Evolutionary conservation across 352 stramenopile species (phyloP).

Genomic region (Phytophthora chlamydospora): DNA sequence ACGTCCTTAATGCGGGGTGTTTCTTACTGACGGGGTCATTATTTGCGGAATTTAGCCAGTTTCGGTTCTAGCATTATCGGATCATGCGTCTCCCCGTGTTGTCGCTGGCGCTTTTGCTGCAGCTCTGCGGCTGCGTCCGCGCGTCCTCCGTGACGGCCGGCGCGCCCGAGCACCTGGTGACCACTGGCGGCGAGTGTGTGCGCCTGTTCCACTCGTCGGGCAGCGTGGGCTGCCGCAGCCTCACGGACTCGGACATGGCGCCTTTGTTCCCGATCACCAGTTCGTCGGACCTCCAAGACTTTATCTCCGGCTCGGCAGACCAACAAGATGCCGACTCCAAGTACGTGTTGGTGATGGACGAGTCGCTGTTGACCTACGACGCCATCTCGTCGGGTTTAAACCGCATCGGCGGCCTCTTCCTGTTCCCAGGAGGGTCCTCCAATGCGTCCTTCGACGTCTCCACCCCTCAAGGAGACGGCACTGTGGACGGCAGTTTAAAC

Average conservation of each 20-base stretch:
- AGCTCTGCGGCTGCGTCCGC: conserved; percentile 17
- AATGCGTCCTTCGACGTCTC: conserved; percentile 60
- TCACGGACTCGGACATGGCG: conserved; percentile 61
- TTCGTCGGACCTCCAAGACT: conserved; percentile 48
- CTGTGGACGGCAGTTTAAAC: conserved; percentile 70
- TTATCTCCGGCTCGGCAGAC: conserved; percentile 37
- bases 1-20: no score
- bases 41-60: no score
- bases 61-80: conserved; percentile 9
- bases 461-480: conserved; percentile 69
- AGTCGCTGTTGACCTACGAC: conserved; percentile 57
- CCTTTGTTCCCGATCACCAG: conserved; percentile 55
- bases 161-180: conserved; percentile 64
- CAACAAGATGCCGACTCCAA: conserved; percentile 39
- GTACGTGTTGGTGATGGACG: conserved; percentile 71
- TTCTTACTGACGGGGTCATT: no score
- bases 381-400: conserved; percentile 31
- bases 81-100: conserved; percentile 31
- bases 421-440: conserved; percentile 46
- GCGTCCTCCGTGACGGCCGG: conserved; percentile 69
- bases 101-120: conserved; percentile 27
- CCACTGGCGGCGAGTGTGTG: conserved; percentile 73
- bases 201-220: conserved; percentile 78
- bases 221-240: conserved; percentile 67
- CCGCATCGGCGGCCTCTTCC: conserved; percentile 64